Conservation (phyloP, 805 yeast species). For the Candida coquimbonensis region DNA sequence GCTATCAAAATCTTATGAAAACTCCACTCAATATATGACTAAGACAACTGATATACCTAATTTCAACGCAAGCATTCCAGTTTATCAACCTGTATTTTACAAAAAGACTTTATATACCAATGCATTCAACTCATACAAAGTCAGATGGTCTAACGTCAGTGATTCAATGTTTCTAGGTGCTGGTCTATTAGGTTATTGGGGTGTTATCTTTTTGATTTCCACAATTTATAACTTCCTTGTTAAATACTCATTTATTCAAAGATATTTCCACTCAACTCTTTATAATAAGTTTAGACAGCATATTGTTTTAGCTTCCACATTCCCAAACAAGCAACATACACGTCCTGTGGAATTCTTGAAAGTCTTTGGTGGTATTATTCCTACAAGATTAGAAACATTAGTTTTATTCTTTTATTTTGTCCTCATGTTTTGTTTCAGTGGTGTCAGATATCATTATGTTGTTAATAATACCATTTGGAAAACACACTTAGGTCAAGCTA, state of each 20-base stretch:
- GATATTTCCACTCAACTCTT: conserved; percentile 10
- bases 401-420: conserved; percentile 29
- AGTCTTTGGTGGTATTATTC: conserved; percentile 17
- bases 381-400: conserved; percentile 22
- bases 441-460: conserved; percentile 15
- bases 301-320: conserved; percentile 13
- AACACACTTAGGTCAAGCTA: conserved; percentile 10
- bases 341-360: conserved; percentile 12
- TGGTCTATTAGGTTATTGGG: conserved; percentile 45
- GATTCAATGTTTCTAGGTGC: conserved; percentile 40
- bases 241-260: conserved; percentile 12
- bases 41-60: conserved; percentile 26
- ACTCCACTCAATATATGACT: conserved; percentile 38
- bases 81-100: conserved; percentile 31
- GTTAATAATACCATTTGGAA: conserved; percentile 16
- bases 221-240: conserved; percentile 24
- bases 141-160: conserved; percentile 30
- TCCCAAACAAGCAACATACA: conserved; percentile 14
- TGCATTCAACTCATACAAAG: conserved; percentile 20
- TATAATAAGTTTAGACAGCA: conserved; percentile 12
- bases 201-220: conserved; percentile 33
- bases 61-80: conserved; percentile 28
- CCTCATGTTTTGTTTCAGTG: conserved; percentile 9
- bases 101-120: conserved; percentile 20
- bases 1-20: conserved; percentile 31